Evolutionary conservation across 2,329 filamentous ascomycete genomes (phyloP), one percentile per base, ranked within the genome.

Genomic region (Aspergillus clavatus): DNA sequence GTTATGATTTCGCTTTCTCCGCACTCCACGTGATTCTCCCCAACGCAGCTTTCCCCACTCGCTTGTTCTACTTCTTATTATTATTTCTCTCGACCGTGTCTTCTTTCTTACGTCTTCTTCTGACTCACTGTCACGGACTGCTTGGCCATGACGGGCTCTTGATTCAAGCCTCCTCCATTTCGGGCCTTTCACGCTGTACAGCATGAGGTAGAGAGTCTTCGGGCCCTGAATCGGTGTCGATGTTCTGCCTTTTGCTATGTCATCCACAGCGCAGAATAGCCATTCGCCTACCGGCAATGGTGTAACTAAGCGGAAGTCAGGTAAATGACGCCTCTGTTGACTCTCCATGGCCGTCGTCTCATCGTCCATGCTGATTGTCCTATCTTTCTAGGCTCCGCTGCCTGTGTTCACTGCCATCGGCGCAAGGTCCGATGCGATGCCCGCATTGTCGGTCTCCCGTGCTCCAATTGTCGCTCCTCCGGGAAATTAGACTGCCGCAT

Each of bases 371-470:
- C 42, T 54, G 8, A 50, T 19, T 26, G 24, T 44, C 10, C 33
- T 45, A 52, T 26, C 38, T 16, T 35, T 26, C 28, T 55, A 68
- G 65, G 65, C 41, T 66, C 67, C n/a, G 68, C 61, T 19, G 75
- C 75, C 27, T 77, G 74, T 47, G 59, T 73, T 31, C 65, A 69
- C 48, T 77, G 74, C 42, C 74, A 77, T 57, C 71, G 69, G 40
- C 70, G 74, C 58, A 77, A 77, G 56, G 70, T 77, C 40, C 71
- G 72, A 48, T 77, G 74, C 50, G 75, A 77, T 58, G 70, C 76
- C 36, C 66, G 73, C 43, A 52, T 65, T 16, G 70, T 72, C 24
- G 74, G 74, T 11, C 53, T 69, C 1, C 74, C 74, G 0, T 77
- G 74, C 52, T 71, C 74, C 42, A 76, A 75, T 50, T 77, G 74